These are phyloP conservation scores for Monascus purpureus DNA, from an alignment of 495 filamentous ascomycete genomes.

Conservation along the genomic window DNA sequence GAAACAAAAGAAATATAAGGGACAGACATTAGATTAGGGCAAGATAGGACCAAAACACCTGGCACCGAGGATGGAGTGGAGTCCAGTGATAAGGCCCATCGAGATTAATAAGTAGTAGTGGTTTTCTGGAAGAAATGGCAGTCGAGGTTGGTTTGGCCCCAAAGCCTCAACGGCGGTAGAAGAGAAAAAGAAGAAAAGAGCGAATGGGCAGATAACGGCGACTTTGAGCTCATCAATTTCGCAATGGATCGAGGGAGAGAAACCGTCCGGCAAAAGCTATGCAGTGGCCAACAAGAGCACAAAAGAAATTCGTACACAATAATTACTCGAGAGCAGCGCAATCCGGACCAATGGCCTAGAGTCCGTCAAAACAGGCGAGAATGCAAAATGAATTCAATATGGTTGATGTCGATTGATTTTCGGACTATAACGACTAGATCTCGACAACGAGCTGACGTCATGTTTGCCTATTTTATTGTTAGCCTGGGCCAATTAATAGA, in stretches of 20 bases:
- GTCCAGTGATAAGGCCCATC: no score
- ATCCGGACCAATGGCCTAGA: background rate
- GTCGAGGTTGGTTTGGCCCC: no score
- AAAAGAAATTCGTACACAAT: conserved; percentile 24
- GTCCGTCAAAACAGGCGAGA: background rate
- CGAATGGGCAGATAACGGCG: conserved; percentile 1
- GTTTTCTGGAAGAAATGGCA: no score
- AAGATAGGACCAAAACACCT: no score
- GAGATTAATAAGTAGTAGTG: no score
- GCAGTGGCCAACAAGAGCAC: conserved; percentile 1
- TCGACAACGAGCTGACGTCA: conserved; percentile 35
- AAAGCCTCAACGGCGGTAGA: background rate
- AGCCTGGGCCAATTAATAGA: no score
- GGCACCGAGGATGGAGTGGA: no score
- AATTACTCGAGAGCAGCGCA: conserved; percentile 3
- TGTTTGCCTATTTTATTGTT: conserved; percentile 48
- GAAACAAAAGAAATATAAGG: no score
- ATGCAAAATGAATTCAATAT: conserved; percentile 22
- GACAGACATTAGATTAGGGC: no score
- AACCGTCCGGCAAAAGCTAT: background rate
- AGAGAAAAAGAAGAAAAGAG: background rate
- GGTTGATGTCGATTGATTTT: conserved; percentile 24
- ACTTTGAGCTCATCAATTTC: conserved; percentile 1
- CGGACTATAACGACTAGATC: conserved; percentile 31
- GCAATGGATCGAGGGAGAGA: background rate